Base-by-base conservation (phyloP, 352 stramenopile genomes). In the Pythium myriotylum region DNA sequence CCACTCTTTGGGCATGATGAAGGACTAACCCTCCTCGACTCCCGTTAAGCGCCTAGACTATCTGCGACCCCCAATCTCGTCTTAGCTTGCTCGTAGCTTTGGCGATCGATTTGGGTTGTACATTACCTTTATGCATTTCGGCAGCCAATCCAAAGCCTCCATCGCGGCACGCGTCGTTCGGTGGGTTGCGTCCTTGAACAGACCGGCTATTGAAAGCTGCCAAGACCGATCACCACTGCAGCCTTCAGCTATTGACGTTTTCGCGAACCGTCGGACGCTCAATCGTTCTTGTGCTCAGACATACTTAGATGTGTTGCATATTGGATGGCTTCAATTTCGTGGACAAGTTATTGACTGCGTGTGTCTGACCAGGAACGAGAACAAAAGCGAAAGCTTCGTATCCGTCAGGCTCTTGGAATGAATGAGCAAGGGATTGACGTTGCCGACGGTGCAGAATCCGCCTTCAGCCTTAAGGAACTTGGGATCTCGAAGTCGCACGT, bases 241-340 rank as follows among this genome's bases (percentile, higher is more conserved):
- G 84, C 87, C 87, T 95, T 93, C 87, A 95, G 87, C 87, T 95
- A 82, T 95, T 92, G 73, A 67, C 71, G 68, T 73, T 81, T 81
- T 51, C 54, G 66, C 56, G 75, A 70, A 81, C 76, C 73, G 64
- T 94, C 81, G 78, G 73, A 68, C 74, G 65, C 68, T 77, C 57
- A 90, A 95, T 84, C 87, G 87, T 95, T 95, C 86, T 91, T 95
- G 87, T 87, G 87, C 71, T 95, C 87, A 92, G 56, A 95, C 87
- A 95, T 76, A 56, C 29, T 29, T 19, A 24, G 45, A 37, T 61
- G 14, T 40, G 20, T 17, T 32, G 22, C 71, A 24, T 52, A 60
- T 58, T n/a, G n/a, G n/a, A n/a, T n/a, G n/a, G n/a, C n/a, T n/a
- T n/a, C n/a, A n/a, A n/a, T n/a, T n/a, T n/a, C n/a, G n/a, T n/a